These are phyloP conservation scores for Phytophthora europaea DNA, from an alignment of 352 stramenopile genomes.

Conservation along the genomic window DNA sequence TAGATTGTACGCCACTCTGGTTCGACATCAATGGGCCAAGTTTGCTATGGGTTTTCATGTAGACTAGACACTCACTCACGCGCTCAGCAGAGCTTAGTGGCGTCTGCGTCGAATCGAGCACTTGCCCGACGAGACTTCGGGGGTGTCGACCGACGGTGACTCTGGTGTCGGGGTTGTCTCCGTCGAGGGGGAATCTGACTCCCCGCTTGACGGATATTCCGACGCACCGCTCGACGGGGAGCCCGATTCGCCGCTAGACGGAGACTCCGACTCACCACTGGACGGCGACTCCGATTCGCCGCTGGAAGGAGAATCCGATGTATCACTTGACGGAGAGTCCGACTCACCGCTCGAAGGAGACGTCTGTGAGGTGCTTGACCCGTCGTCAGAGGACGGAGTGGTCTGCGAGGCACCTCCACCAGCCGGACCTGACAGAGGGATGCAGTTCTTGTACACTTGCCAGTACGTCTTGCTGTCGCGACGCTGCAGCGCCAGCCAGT, in stretches of 20 bases:
- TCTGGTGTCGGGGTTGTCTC: slow-evolving; percentile 13
- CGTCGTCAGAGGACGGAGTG: slow-evolving; percentile 16
- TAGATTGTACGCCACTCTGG: slow-evolving; percentile 23
- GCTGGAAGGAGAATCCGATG: slow-evolving; percentile 11
- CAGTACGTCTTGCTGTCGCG: slow-evolving; percentile 33
- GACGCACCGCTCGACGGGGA: slow-evolving; percentile 12
- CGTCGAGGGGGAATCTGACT: slow-evolving; percentile 8
- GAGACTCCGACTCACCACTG: slow-evolving; percentile 14
- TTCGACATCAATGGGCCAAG: not conserved
- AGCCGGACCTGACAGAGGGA: slow-evolving; percentile 31
- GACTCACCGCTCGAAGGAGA: slow-evolving; percentile 25
- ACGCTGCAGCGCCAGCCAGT: slow-evolving; percentile 46
- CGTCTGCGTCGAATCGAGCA: slow-evolving; percentile 30
- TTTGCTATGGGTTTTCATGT: slow-evolving; percentile 18
- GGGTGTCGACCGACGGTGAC: slow-evolving; percentile 26
- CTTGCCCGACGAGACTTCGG: slow-evolving; percentile 16
- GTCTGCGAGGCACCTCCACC: slow-evolving; percentile 23
- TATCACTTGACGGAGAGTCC: slow-evolving; percentile 18
- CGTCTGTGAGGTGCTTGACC: slow-evolving; percentile 19
- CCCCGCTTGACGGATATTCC: not conserved
- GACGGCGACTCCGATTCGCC: slow-evolving; percentile 8
- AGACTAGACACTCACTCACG: not conserved
- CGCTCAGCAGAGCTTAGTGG: slow-evolving; percentile 18
- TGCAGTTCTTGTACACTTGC: slow-evolving; percentile 51
- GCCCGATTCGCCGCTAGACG: slow-evolving; percentile 17